These are phyloP conservation scores for Dentipellis fragilis DNA, from an alignment of 768 basidiomycete species.

Conservation along the genomic window DNA sequence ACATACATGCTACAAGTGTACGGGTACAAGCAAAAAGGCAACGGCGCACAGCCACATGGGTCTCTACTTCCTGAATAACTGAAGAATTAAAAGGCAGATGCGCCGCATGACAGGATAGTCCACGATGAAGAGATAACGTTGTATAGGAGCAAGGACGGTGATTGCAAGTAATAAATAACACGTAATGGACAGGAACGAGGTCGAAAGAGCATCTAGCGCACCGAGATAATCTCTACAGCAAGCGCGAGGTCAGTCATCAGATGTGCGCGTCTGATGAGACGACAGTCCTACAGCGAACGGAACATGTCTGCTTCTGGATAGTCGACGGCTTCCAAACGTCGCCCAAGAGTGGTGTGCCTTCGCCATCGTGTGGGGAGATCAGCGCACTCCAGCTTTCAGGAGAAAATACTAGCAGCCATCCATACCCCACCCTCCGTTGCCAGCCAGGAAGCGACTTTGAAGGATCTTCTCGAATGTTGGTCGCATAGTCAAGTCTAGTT, in stretches of 20 bases:
- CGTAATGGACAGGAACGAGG: neutral
- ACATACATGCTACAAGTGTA: neutral
- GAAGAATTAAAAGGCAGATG: neutral
- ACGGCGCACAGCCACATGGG: neutral
- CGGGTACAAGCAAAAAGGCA: neutral
- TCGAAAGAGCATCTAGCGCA: neutral
- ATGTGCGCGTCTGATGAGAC: neutral
- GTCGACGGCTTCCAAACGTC: no score
- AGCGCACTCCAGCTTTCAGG: no score
- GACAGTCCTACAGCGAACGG: neutral
- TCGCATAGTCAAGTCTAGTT: slow-evolving; percentile 64
- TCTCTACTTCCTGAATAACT: neutral
- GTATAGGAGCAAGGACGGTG: neutral
- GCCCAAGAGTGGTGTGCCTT: neutral
- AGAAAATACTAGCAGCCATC: slow-evolving; percentile 1
- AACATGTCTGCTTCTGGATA: no score
- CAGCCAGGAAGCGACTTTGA: slow-evolving; percentile 71
- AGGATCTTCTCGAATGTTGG: slow-evolving; percentile 82
- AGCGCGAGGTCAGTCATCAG: neutral
- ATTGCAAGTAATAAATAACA: neutral
- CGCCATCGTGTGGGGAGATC: neutral
- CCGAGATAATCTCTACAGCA: neutral
- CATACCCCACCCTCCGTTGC: slow-evolving; percentile 64
- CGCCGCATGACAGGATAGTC: neutral
- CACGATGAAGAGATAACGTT: neutral